Evolutionary conservation across 805 yeast genomes (phyloP), one percentile per base, ranked within the genome.

Genomic region (Brettanomyces anomalus): DNA sequence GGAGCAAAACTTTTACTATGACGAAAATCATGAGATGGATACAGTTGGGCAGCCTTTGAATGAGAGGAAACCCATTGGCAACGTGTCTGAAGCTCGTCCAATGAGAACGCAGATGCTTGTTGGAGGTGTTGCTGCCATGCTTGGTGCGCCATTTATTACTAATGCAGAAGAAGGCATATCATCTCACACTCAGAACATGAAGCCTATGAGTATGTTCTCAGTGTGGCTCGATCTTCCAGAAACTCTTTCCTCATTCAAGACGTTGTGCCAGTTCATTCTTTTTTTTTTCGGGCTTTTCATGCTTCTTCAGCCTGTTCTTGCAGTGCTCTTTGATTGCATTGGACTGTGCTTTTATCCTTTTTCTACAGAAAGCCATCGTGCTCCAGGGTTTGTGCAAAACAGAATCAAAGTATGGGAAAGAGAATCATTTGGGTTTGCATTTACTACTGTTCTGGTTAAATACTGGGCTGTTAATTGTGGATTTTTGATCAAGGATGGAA

Each of bases 81-180:
- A 24, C 10, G 28, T 11, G 28, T 24, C 28, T 24, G 28, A 24
- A 11, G 6, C 28, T 24, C 28, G 10, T 11, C 7, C 4, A 8
- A 16, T 32, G 18, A 16, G 34, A n/a, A 3, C n/a, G 8, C 34
- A 32, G 34, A 32, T 32, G 34, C 18, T 32, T 26, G 43, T 63
- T 24, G 67, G 63, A 16, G 66, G 67, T 16, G 54, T 64, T 56
- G 59, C 67, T 1, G 49, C 65, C 0, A 42, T 62, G 48, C 49
- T 60, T 10, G 67, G 67, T 2, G 44, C 63, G 2, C 65, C 61
- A 43, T 7, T 40, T 28, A 35, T 47, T 18, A 11, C 28, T 11
- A 24, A 3, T 11, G 6, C 28, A 2, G 28, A 24, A 11, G 28
- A 24, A 24, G 10, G 28, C 28, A 24, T 24, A 2, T 11, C 28